Percentiles rank a stretch among this genome's conserved stretches.
These are phyloP conservation scores for Leptographium wingfieldii DNA, from an alignment of 2,329 filamentous ascomycete genomes.

Conservation along the genomic window DNA sequence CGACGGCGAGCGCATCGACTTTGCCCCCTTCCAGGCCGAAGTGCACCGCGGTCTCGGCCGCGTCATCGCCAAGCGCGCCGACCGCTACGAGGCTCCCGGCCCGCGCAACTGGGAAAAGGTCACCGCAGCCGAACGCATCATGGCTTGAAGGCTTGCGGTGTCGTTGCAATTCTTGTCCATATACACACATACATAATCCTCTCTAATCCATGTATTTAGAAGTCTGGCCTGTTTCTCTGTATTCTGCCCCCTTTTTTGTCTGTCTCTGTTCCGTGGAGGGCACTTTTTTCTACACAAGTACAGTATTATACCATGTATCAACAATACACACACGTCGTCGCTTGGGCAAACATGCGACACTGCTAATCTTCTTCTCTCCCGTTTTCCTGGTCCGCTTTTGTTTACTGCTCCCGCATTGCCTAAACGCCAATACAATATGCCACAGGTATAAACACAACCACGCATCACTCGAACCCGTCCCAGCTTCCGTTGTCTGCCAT, in stretches of 20 bases:
- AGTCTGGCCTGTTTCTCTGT: background rate
- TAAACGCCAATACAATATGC: background rate
- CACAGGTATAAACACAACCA: background rate
- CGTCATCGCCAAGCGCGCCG: slow-evolving; percentile 67
- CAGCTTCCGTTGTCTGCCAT: slow-evolving; percentile 37
- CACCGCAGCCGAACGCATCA: slow-evolving; percentile 16
- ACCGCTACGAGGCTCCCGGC: slow-evolving; percentile 55
- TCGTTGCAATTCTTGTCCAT: background rate
- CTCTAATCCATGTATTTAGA: background rate
- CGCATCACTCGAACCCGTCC: slow-evolving; percentile 51
- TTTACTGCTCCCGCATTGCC: background rate
- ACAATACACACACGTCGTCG: background rate
- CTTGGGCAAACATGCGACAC: background rate
- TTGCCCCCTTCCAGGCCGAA: slow-evolving; percentile 84
- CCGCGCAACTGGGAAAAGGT: slow-evolving; percentile 37
- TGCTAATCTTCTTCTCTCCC: background rate
- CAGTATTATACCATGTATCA: background rate
- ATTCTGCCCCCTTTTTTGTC: background rate
- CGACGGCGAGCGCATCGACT: slow-evolving; percentile 79
- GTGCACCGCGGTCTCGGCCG: slow-evolving; percentile 72
- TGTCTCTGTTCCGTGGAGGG: background rate
- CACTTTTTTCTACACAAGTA: background rate
- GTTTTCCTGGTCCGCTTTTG: background rate
- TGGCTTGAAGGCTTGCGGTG: slow-evolving; percentile 11
- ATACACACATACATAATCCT: background rate